Conservation (phyloP, 768 basidiomycete species). For the Kwoniella dendrophila region DNA sequence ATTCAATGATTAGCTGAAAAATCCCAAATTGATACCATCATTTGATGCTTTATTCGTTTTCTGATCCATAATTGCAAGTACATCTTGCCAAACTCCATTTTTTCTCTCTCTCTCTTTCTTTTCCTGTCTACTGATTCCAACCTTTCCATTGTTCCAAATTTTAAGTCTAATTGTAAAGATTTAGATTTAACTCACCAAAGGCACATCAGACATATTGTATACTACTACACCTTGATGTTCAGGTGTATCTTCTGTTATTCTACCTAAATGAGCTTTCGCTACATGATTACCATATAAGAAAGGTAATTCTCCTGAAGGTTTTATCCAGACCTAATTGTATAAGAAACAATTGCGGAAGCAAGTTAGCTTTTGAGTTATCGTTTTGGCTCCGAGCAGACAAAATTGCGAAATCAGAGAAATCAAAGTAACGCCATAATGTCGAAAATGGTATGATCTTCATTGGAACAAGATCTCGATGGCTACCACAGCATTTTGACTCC, state of each 20-base stretch:
- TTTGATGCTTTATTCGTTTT: too few relatives aligned
- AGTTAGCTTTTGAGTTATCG: too few relatives aligned
- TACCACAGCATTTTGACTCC: neutral
- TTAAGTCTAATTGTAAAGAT: neutral
- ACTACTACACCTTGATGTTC: constrained; percentile 98
- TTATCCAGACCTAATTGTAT: constrained; percentile 81
- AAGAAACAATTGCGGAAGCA: neutral
- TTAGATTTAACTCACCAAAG: constrained; percentile 66
- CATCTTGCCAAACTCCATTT: too few relatives aligned
- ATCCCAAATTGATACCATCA: too few relatives aligned
- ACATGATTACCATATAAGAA: constrained; percentile 99
- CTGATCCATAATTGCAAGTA: too few relatives aligned
- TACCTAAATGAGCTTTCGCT: constrained; percentile 95
- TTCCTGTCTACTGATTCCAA: neutral
- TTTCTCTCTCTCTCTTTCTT: too few relatives aligned
- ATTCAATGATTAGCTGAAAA: too few relatives aligned
- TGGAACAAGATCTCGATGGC: neutral
- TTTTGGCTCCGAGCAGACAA: too few relatives aligned
- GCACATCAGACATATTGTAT: constrained; percentile 92
- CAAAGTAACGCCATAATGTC: too few relatives aligned
- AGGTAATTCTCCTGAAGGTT: constrained; percentile 98
- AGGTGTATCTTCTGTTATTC: constrained; percentile 97
- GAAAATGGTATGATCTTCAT: neutral
- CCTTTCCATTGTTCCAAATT: neutral
- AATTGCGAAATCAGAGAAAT: too few relatives aligned